Conservation (phyloP, 83 land plant species). For the Thuja plicata region DNA sequence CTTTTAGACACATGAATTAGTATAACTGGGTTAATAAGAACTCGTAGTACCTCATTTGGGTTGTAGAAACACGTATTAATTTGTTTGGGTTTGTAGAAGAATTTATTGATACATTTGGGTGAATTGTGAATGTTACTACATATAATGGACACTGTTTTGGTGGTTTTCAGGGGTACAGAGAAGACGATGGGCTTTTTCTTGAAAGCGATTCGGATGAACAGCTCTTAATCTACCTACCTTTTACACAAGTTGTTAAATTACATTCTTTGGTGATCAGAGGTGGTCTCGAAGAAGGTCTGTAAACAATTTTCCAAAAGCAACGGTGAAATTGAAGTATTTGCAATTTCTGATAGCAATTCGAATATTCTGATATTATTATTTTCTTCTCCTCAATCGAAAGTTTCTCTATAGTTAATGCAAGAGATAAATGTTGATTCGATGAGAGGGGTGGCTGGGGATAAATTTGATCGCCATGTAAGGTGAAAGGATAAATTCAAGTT, state of each 20-base stretch:
- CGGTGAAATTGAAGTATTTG: neutral
- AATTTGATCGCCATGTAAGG: neutral
- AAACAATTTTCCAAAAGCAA: neutral
- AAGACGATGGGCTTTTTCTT: slow-evolving; percentile 70
- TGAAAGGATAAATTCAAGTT: neutral
- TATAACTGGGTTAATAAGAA: too few species aligned
- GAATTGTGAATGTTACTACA: slow-evolving; percentile 3
- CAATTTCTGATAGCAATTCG: neutral
- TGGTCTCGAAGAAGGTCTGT: slow-evolving; percentile 84
- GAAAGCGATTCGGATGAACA: slow-evolving; percentile 97
- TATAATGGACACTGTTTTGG: neutral
- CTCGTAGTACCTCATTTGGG: too few species aligned
- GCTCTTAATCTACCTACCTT: slow-evolving; percentile 78
- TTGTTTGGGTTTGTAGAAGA: neutral
- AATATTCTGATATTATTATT: neutral
- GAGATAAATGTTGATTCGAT: neutral
- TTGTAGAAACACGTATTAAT: too few species aligned
- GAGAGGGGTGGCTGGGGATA: neutral
- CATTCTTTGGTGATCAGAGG: slow-evolving; percentile 76
- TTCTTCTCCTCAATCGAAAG: neutral
- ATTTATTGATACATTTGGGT: neutral
- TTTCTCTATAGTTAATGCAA: neutral
- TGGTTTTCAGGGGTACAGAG: slow-evolving; percentile 73
- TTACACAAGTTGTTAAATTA: slow-evolving; percentile 81
- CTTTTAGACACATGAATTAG: too few species aligned